A percentile compares a stretch with the other conserved stretches of the same genome.
These are phyloP conservation scores for Amphichorda felina DNA, from an alignment of 2,329 filamentous ascomycete species.

Conservation along the genomic window DNA sequence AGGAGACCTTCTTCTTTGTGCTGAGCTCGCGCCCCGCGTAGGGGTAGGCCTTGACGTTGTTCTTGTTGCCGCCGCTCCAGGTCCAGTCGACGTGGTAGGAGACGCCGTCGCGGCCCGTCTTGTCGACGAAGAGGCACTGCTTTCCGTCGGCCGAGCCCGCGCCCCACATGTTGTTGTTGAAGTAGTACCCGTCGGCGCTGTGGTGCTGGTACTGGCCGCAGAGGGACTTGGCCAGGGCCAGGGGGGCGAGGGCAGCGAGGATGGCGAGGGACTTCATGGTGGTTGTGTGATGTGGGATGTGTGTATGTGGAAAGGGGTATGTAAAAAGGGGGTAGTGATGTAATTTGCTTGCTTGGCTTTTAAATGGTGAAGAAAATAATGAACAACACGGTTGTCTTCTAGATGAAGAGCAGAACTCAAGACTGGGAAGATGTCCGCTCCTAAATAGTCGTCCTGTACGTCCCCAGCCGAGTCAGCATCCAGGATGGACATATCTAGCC, in stretches of 20 bases:
- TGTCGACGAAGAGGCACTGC: constrained; percentile 25
- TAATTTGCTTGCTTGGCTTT: too few relatives aligned
- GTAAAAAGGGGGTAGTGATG: too few relatives aligned
- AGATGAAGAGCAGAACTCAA: too few relatives aligned
- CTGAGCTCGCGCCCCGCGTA: constrained; percentile 8
- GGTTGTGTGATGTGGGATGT: too few relatives aligned
- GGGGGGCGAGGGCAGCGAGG: constrained; percentile 6
- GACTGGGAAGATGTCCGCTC: too few relatives aligned
- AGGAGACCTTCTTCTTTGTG: constrained; percentile 14
- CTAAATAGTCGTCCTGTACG: too few relatives aligned
- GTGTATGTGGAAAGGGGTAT: too few relatives aligned
- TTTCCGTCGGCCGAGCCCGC: constrained; percentile 13
- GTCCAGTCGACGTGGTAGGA: constrained; percentile 26
- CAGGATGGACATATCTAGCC: too few relatives aligned
- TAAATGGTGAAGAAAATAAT: too few relatives aligned
- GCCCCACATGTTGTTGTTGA: constrained; percentile 30
- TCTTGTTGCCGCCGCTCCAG: constrained; percentile 20
- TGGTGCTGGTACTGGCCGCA: constrained; percentile 13
- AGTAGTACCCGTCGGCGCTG: constrained; percentile 8
- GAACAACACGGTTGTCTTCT: too few relatives aligned
- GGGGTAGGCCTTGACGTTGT: constrained; percentile 29
- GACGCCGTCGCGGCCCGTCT: constrained; percentile 16
- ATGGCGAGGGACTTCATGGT: constrained; percentile 8
- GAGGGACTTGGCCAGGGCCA: constrained; percentile 7
- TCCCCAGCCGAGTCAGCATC: too few relatives aligned